A percentile compares a stretch with the other conserved stretches of the same genome.
Evolutionary conservation across 164 flowering plant species (phyloP).

Genomic region (Vitis labrusca): DNA sequence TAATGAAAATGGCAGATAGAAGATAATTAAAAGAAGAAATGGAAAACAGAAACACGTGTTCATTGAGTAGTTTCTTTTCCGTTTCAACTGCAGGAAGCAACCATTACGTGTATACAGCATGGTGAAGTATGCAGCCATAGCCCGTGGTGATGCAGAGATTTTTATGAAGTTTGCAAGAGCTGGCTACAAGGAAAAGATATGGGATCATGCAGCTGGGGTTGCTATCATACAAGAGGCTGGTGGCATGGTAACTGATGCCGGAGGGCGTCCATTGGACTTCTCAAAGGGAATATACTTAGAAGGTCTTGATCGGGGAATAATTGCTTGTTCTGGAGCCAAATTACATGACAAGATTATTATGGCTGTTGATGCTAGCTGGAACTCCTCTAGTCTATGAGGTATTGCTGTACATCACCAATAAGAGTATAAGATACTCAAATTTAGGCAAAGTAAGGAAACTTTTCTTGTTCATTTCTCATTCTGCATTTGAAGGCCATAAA

Average conservation of each 20-base stretch:
- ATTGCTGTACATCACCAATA: not conserved
- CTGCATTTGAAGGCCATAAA: too few relatives aligned
- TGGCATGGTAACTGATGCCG: slow-evolving; percentile 88
- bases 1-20: not conserved
- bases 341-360: slow-evolving; percentile 69
- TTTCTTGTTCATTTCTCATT: not conserved
- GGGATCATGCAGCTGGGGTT: slow-evolving; percentile 99
- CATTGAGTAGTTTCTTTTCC: too few relatives aligned
- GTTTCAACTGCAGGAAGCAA: slow-evolving; percentile 54
- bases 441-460: slow-evolving; percentile 2
- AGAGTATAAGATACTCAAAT: not conserved
- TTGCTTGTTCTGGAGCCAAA: slow-evolving; percentile 75
- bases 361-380: slow-evolving; percentile 91
- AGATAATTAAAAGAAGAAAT: not conserved
- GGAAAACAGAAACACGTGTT: too few relatives aligned
- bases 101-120: slow-evolving; percentile 86
- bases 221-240: slow-evolving; percentile 87
- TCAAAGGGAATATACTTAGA: slow-evolving; percentile 78
- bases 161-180: slow-evolving; percentile 88
- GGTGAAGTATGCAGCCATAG: slow-evolving; percentile 93
- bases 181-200: slow-evolving; percentile 92
- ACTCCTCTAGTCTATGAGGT: slow-evolving; percentile 70
- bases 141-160: slow-evolving; percentile 91
- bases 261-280: slow-evolving; percentile 73
- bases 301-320: slow-evolving; percentile 88